Conservation (phyloP, 2,329 filamentous ascomycete genomes). For the Aspergillus novoparasiticus region DNA sequence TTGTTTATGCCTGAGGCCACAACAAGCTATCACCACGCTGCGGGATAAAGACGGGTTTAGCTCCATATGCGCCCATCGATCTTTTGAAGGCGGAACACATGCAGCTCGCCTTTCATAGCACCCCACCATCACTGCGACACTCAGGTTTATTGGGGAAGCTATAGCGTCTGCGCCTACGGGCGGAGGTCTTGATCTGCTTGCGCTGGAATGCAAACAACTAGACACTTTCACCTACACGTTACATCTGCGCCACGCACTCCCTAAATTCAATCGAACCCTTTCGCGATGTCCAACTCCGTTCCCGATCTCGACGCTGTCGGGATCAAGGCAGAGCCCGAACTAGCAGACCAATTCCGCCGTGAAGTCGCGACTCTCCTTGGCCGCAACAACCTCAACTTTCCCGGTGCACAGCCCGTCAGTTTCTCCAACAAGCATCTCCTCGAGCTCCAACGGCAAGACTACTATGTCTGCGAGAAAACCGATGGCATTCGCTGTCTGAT, state of each 20-base stretch:
- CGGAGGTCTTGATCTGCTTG: slow-evolving; percentile 17
- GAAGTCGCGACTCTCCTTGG: slow-evolving; percentile 77
- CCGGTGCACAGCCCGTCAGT: slow-evolving; percentile 91
- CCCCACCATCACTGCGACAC: neutral
- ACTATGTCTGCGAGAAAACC: slow-evolving; percentile 98
- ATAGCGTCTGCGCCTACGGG: slow-evolving; percentile 25
- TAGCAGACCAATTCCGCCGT: slow-evolving; percentile 65
- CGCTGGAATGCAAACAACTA: neutral
- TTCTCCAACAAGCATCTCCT: slow-evolving; percentile 79
- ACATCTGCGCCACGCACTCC: slow-evolving; percentile 3
- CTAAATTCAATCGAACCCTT: neutral
- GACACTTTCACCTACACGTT: slow-evolving; percentile 5
- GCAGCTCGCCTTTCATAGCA: slow-evolving; percentile 5
- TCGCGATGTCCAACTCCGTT: slow-evolving; percentile 42
- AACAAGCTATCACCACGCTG: slow-evolving; percentile 3
- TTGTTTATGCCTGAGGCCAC: slow-evolving; percentile 28
- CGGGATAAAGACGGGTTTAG: neutral
- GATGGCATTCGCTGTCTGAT: slow-evolving; percentile 96
- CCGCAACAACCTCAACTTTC: slow-evolving; percentile 70
- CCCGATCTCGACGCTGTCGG: slow-evolving; percentile 53
- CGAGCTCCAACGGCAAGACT: slow-evolving; percentile 82
- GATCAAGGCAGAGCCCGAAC: slow-evolving; percentile 63
- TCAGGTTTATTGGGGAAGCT: slow-evolving; percentile 8
- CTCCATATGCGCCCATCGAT: slow-evolving; percentile 7
- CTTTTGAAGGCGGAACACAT: neutral